phyloP scores from a whole-genome alignment of 306 rosid genomes.

The Cicer bijugum region DNA sequence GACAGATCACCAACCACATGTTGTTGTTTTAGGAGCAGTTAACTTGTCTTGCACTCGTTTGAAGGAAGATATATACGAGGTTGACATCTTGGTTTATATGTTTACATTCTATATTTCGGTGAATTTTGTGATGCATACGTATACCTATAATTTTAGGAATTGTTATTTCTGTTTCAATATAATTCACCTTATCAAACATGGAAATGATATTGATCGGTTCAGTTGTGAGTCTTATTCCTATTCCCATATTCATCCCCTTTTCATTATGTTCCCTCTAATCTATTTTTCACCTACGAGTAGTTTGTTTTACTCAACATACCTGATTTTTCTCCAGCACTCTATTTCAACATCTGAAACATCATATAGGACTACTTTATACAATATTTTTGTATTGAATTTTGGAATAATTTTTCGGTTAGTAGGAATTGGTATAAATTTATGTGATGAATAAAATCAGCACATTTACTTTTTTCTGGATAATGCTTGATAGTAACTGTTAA shows the following conservation, averaged over 20 bases:
- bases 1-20: constrained; percentile 99
- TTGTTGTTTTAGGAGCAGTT: constrained; percentile 92
- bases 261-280: neutral
- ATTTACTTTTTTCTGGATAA: constrained; percentile 26
- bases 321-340: neutral
- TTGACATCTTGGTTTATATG: constrained; percentile 49
- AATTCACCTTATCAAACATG: constrained; percentile 20
- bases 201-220: constrained; percentile 9
- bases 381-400: constrained; percentile 20
- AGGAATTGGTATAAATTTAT: constrained; percentile 12
- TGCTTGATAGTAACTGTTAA: constrained; percentile 4
- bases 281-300: constrained; percentile 3
- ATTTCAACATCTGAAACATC: constrained; percentile 12
- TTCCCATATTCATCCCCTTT: neutral
- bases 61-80: constrained; percentile 97
- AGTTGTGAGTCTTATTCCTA: constrained; percentile 4
- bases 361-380: neutral
- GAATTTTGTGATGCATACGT: constrained; percentile 24
- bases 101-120: constrained; percentile 8
- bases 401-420: constrained; percentile 17
- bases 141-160: neutral
- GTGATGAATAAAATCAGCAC: neutral
- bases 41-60: constrained; percentile 88
- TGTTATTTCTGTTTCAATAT: constrained; percentile 12
- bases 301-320: constrained; percentile 12